Evolutionary conservation across 106 monocot species (phyloP).

Genomic region (Apostasia ramifera): DNA sequence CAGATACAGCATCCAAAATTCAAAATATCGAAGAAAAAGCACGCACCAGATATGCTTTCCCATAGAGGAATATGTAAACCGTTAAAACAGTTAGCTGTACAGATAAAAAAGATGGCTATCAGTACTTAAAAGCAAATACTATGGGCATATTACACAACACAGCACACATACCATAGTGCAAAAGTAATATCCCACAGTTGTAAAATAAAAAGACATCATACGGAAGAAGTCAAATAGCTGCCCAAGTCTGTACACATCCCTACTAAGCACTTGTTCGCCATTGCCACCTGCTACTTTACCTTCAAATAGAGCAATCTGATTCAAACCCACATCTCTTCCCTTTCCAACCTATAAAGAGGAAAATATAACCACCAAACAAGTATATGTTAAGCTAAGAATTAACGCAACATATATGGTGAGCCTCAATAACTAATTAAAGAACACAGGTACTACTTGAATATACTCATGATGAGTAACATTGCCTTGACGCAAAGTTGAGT

Average conservation of each 20-base stretch:
- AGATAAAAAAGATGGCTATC: slow-evolving; percentile 1
- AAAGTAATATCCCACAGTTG: slow-evolving; percentile 84
- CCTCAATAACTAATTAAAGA: slow-evolving; percentile 1
- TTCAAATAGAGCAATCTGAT: slow-evolving; percentile 92
- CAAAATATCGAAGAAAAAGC: neutral
- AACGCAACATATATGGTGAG: neutral
- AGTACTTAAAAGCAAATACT: neutral
- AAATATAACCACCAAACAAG: neutral
- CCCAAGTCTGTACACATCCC: slow-evolving; percentile 87
- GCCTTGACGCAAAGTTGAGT: slow-evolving; percentile 84
- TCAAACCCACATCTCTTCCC: slow-evolving; percentile 83
- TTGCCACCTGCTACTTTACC: slow-evolving; percentile 89
- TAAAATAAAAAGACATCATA: slow-evolving; percentile 87
- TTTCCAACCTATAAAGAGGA: slow-evolving; percentile 61
- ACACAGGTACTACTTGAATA: slow-evolving; percentile 47
- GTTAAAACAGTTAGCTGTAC: slow-evolving; percentile 75
- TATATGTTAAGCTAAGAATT: neutral
- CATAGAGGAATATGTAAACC: slow-evolving; percentile 75
- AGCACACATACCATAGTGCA: slow-evolving; percentile 70
- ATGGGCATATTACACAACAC: neutral
- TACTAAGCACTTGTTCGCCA: slow-evolving; percentile 92
- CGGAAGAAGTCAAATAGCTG: slow-evolving; percentile 91
- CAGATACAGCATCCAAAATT: neutral
- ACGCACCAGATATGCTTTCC: slow-evolving; percentile 74
- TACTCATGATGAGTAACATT: slow-evolving; percentile 93